phyloP scores from a whole-genome alignment of 179 eudicot genomes.

The Carnegiea gigantea region DNA sequence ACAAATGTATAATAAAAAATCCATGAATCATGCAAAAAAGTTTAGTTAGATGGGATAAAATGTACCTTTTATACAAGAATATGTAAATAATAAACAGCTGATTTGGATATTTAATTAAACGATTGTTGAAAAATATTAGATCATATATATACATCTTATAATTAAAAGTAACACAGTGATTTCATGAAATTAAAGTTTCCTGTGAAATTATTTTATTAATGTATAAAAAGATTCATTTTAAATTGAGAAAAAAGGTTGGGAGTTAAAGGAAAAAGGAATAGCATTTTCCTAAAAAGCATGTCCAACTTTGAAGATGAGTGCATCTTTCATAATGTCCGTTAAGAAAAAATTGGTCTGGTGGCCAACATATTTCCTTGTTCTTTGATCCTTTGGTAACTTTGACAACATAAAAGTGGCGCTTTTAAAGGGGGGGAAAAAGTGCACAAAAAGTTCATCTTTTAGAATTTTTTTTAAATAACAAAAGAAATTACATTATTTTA shows the following conservation, averaged over 20 bases:
- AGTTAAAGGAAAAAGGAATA: slow-evolving; percentile 11
- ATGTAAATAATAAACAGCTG: too few relatives aligned
- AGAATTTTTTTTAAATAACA: background rate
- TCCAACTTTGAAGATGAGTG: slow-evolving; percentile 20
- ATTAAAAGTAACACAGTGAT: background rate
- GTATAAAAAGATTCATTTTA: background rate
- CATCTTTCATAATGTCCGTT: slow-evolving; percentile 28
- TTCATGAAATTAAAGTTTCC: too few relatives aligned
- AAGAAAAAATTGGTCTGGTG: slow-evolving; percentile 16
- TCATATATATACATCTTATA: background rate
- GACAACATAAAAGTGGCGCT: background rate
- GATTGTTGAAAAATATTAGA: too few relatives aligned
- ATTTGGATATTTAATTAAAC: too few relatives aligned
- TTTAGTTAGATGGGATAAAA: too few relatives aligned
- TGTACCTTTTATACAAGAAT: too few relatives aligned
- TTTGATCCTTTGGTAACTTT: slow-evolving; percentile 16
- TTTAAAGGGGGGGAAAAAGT: background rate
- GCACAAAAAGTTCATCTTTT: slow-evolving; percentile 7
- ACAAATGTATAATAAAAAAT: background rate
- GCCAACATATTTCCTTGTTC: slow-evolving; percentile 17
- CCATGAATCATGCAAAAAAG: background rate
- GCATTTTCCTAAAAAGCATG: slow-evolving; percentile 26
- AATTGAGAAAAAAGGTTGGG: background rate
- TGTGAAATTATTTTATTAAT: too few relatives aligned
- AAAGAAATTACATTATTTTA: background rate